These are phyloP conservation scores for Entomortierella parvispora DNA, from an alignment of 192 early-diverging fungal species.

Conservation along the genomic window DNA sequence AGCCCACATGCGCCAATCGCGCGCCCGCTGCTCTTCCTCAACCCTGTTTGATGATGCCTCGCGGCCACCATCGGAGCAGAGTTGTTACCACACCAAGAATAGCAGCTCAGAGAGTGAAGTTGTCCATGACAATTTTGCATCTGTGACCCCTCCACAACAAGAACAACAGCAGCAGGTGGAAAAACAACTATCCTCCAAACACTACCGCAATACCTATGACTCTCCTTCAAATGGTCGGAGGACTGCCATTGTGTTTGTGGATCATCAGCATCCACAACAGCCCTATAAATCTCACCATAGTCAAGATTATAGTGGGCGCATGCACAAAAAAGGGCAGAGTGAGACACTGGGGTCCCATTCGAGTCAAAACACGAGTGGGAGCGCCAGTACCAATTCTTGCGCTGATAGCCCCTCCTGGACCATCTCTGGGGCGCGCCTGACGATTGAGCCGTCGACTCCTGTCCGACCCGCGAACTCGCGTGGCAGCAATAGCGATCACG, in stretches of 20 bases:
- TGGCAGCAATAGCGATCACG: neutral
- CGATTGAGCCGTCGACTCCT: constrained; percentile 36
- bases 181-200: neutral
- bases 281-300: neutral
- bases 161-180: constrained; percentile 13
- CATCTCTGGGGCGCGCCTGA: constrained; percentile 11
- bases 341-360: neutral
- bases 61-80: constrained; percentile 7
- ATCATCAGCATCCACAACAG: neutral
- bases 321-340: neutral
- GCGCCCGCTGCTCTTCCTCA: constrained; percentile 44
- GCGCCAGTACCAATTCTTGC: constrained; percentile 20
- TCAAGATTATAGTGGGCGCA: neutral
- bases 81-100: constrained; percentile 12
- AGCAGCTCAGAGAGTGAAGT: constrained; percentile 3
- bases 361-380: constrained; percentile 8
- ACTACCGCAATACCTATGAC: constrained; percentile 5
- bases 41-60: constrained; percentile 41
- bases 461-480: constrained; percentile 6
- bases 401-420: constrained; percentile 21
- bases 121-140: constrained; percentile 2
- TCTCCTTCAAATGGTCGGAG: constrained; percentile 2
- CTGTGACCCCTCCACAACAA: neutral
- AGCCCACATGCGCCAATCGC: constrained; percentile 5
- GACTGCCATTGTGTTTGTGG: constrained; percentile 14